Conservation (phyloP, 129 eudicot species). For the Chrysanthemum seticuspe region DNA sequence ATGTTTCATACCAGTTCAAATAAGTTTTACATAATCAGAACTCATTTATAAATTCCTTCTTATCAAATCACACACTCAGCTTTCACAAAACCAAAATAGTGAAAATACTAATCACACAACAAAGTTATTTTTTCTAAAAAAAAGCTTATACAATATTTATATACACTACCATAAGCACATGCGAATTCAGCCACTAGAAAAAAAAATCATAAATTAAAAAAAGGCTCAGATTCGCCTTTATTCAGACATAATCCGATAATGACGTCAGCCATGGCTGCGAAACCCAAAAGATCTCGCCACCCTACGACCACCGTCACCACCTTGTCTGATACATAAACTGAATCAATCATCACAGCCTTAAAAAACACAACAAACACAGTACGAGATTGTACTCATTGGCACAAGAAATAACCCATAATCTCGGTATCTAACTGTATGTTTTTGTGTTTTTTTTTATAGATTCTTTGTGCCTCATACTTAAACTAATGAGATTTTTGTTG, state of each 20-base stretch:
- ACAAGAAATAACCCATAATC: conserved; percentile 9
- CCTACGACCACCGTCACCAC: conserved; percentile 24
- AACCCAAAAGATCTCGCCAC: conserved; percentile 21
- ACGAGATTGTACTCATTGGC: conserved; percentile 22
- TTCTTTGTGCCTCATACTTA: conserved; percentile 23
- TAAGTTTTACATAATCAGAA: too few relatives aligned
- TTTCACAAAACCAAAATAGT: too few relatives aligned
- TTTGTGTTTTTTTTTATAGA: too few relatives aligned
- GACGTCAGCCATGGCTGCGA: conserved; percentile 27
- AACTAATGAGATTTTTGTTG: conserved; percentile 19
- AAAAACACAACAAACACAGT: conserved; percentile 12
- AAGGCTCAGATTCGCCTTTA: conserved; percentile 40
- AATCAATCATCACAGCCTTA: conserved; percentile 35
- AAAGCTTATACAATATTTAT: too few relatives aligned
- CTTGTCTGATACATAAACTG: conserved; percentile 17
- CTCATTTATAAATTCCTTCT: too few relatives aligned
- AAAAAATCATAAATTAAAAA: neutral
- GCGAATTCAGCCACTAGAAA: neutral
- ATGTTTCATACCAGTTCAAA: too few relatives aligned
- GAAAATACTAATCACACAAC: neutral
- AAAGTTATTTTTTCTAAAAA: too few relatives aligned
- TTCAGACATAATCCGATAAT: conserved; percentile 21
- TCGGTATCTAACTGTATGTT: neutral
- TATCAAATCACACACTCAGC: too few relatives aligned
- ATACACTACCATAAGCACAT: neutral